These are phyloP conservation scores for Mortierella polycephala DNA, from an alignment of 371 early-diverging fungal species.

Conservation along the genomic window DNA sequence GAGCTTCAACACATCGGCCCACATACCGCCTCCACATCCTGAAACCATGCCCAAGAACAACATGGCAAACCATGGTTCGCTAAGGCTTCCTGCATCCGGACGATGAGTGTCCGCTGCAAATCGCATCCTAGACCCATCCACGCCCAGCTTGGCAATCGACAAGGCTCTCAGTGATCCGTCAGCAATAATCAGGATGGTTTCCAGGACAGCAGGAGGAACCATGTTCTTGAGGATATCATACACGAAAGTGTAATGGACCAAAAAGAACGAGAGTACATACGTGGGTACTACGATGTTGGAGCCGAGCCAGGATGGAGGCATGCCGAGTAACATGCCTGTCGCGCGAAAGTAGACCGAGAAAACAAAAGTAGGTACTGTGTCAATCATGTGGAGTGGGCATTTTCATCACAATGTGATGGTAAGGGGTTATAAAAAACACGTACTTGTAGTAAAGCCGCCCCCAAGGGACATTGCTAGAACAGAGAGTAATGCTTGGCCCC, in stretches of 20 bases:
- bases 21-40: conserved; percentile 68
- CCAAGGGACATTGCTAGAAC: conserved; percentile 66
- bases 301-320: conserved; percentile 55
- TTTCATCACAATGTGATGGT: too few species aligned
- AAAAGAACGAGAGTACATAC: conserved; percentile 40
- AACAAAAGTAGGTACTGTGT: background rate
- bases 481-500: conserved; percentile 64
- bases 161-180: conserved; percentile 62
- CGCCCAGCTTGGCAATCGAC: conserved; percentile 61
- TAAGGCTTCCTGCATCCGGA: conserved; percentile 10
- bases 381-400: too few species aligned
- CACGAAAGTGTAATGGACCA: conserved; percentile 46
- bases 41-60: conserved; percentile 63
- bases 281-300: conserved; percentile 50
- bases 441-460: conserved; percentile 60
- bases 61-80: conserved; percentile 60
- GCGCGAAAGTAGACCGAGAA: background rate
- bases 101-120: conserved; percentile 52
- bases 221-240: conserved; percentile 34
- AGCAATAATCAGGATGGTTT: conserved; percentile 59
- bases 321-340: conserved; percentile 49
- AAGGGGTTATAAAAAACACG: background rate
- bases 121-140: conserved; percentile 61
- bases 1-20: conserved; percentile 54
- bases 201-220: conserved; percentile 55